Percentiles rank a stretch among this genome's conserved stretches.
Conservation (phyloP, 1,284 basidiomycete species). For the Agaricales sp. region DNA sequence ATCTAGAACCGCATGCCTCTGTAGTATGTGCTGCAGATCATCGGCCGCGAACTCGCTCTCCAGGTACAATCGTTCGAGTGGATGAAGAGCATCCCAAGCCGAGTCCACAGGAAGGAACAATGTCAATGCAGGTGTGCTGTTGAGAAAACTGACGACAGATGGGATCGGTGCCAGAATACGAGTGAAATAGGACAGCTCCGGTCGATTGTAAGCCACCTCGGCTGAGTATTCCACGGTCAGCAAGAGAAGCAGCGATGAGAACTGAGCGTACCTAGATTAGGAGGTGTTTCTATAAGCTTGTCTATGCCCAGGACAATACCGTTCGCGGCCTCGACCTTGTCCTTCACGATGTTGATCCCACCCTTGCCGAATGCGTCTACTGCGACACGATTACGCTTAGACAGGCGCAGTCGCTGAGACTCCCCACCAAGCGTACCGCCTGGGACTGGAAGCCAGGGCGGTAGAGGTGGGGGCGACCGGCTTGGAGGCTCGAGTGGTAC, state of each 20-base stretch:
- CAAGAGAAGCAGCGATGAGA: slow-evolving; percentile 4
- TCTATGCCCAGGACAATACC: slow-evolving; percentile 75
- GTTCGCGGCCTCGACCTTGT: slow-evolving; percentile 50
- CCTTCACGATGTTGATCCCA: slow-evolving; percentile 54
- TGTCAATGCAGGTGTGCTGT: slow-evolving; percentile 66
- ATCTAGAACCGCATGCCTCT: slow-evolving; percentile 60
- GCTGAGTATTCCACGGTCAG: slow-evolving; percentile 27
- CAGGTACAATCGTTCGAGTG: slow-evolving; percentile 73
- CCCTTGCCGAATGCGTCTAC: slow-evolving; percentile 65
- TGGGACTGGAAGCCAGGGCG: slow-evolving; percentile 80
- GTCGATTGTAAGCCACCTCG: slow-evolving; percentile 42
- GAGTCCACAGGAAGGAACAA: slow-evolving; percentile 83
- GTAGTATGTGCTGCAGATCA: slow-evolving; percentile 69
- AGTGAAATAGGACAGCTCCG: slow-evolving; percentile 61
- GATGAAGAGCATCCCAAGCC: slow-evolving; percentile 62
- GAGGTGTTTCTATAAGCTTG: slow-evolving; percentile 69
- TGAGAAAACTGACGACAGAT: slow-evolving; percentile 43
- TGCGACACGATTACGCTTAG: slow-evolving; percentile 47
- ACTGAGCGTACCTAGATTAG: slow-evolving; percentile 52
- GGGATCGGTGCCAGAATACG: slow-evolving; percentile 43
- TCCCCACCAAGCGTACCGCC: slow-evolving; percentile 75
- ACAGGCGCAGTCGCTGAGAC: slow-evolving; percentile 73
- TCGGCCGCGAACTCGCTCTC: slow-evolving; percentile 77
- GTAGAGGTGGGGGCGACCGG: slow-evolving; percentile 56
- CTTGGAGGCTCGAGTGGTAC: slow-evolving; percentile 43